A percentile compares a stretch with the other conserved stretches of the same genome.
Conservation (phyloP, 306 rosid genomes). For the Lotus japonicus region DNA sequence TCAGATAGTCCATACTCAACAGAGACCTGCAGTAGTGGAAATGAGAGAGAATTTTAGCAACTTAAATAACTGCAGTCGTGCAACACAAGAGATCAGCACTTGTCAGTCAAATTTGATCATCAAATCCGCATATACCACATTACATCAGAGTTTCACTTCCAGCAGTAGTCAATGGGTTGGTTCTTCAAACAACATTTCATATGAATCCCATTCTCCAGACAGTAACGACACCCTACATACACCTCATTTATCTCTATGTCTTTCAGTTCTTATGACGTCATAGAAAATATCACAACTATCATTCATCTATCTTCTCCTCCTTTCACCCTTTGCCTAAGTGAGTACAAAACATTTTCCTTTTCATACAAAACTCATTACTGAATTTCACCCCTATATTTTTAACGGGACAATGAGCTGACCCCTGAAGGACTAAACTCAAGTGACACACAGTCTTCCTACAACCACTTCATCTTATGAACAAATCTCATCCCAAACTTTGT, state of each 20-base stretch:
- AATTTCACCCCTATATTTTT: background rate
- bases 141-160: background rate
- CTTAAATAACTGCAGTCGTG: background rate
- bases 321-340: too few species aligned
- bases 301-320: too few species aligned
- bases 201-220: too few species aligned
- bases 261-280: too few species aligned
- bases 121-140: background rate
- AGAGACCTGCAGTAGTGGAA: slow-evolving; percentile 42
- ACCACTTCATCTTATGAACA: too few species aligned
- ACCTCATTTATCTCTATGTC: too few species aligned
- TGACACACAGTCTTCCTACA: too few species aligned
- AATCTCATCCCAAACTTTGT: too few species aligned
- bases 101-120: background rate
- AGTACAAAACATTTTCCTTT: too few species aligned
- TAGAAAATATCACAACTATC: too few species aligned
- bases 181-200: background rate
- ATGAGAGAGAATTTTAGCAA: background rate
- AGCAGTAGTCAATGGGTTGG: background rate
- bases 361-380: background rate
- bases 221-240: too few species aligned
- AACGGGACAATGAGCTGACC: background rate
- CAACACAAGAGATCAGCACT: background rate
- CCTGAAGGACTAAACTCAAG: background rate
- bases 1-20: slow-evolving; percentile 79